phyloP scores from a whole-genome alignment of 1,139 yeast species.

The Wickerhamomyces sp. region DNA sequence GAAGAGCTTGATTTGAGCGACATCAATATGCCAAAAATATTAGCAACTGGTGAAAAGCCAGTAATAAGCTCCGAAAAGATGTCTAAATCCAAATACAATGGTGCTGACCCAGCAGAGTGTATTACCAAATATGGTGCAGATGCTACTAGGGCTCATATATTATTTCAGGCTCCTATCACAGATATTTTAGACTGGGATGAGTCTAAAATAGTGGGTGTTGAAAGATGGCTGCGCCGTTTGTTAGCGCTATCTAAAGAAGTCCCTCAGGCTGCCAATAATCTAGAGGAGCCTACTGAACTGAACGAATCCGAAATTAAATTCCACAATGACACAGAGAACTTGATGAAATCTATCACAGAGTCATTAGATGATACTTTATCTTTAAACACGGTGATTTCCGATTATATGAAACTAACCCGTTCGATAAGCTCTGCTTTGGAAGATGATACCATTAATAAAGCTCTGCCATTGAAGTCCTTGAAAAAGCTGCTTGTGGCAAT shows the following conservation, averaged over 20 bases:
- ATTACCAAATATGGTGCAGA: slow-evolving; percentile 86
- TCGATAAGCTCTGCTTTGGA: slow-evolving; percentile 39
- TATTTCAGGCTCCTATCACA: slow-evolving; percentile 88
- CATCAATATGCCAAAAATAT: slow-evolving; percentile 42
- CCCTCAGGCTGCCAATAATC: slow-evolving; percentile 6
- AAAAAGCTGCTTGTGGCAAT: slow-evolving; percentile 52
- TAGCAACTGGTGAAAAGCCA: slow-evolving; percentile 48
- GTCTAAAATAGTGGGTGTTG: slow-evolving; percentile 76
- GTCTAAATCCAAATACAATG: slow-evolving; percentile 94
- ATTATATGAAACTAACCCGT: slow-evolving; percentile 82
- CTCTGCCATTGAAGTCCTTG: slow-evolving; percentile 38
- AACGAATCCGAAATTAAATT: slow-evolving; percentile 46
- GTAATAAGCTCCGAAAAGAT: slow-evolving; percentile 72
- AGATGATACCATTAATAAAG: slow-evolving; percentile 29
- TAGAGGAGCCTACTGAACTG: slow-evolving; percentile 19
- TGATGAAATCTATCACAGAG: slow-evolving; percentile 45
- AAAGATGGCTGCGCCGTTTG: slow-evolving; percentile 77
- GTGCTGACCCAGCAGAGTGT: slow-evolving; percentile 83
- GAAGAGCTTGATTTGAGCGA: slow-evolving; percentile 53
- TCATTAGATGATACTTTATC: slow-evolving; percentile 60
- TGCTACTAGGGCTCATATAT: slow-evolving; percentile 86
- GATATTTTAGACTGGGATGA: slow-evolving; percentile 91
- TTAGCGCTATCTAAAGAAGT: slow-evolving; percentile 33
- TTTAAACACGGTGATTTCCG: slow-evolving; percentile 82
- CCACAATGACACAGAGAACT: slow-evolving; percentile 54